Percentiles rank a stretch among this genome's conserved stretches.
These are phyloP conservation scores for Trichoderma koningiopsis DNA, from an alignment of 2,329 filamentous ascomycete genomes.

Conservation along the genomic window DNA sequence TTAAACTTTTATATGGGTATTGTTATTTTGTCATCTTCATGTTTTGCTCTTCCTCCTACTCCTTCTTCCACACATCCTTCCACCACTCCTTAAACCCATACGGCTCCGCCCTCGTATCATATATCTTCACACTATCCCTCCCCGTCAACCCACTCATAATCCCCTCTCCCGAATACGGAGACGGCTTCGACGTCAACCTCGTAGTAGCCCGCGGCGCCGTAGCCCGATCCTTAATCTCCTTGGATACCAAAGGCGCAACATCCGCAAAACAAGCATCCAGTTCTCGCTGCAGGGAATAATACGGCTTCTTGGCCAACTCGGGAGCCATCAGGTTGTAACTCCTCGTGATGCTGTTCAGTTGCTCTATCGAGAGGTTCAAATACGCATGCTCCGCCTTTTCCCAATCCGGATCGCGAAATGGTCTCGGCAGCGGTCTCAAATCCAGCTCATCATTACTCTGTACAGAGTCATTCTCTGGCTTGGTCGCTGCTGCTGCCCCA, in stretches of 20 bases:
- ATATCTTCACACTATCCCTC: constrained; percentile 54
- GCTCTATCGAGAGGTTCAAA: constrained; percentile 71
- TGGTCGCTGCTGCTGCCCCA: constrained; percentile 12
- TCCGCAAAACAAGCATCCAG: constrained; percentile 80
- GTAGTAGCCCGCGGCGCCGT: constrained; percentile 44
- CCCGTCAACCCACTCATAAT: constrained; percentile 63
- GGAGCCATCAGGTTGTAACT: constrained; percentile 96
- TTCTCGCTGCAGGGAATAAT: constrained; percentile 82
- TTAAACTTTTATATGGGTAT: too few species aligned
- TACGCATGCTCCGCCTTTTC: constrained; percentile 72
- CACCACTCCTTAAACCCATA: constrained; percentile 92
- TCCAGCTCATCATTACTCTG: constrained; percentile 23
- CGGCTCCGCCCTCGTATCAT: constrained; percentile 70
- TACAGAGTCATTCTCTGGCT: background rate
- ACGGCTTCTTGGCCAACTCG: constrained; percentile 88
- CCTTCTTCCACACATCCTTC: constrained; percentile 69
- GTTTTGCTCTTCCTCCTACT: too few species aligned
- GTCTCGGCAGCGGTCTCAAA: constrained; percentile 41
- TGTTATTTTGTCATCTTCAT: too few species aligned
- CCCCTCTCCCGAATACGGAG: constrained; percentile 39
- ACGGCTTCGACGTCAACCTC: constrained; percentile 34
- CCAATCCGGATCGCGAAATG: constrained; percentile 81
- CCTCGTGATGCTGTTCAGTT: constrained; percentile 77
- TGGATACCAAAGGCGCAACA: constrained; percentile 74
- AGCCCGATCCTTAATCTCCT: constrained; percentile 72